phyloP scores from a whole-genome alignment of 768 basidiomycete genomes.

The Phlebiopsis gigantea region DNA sequence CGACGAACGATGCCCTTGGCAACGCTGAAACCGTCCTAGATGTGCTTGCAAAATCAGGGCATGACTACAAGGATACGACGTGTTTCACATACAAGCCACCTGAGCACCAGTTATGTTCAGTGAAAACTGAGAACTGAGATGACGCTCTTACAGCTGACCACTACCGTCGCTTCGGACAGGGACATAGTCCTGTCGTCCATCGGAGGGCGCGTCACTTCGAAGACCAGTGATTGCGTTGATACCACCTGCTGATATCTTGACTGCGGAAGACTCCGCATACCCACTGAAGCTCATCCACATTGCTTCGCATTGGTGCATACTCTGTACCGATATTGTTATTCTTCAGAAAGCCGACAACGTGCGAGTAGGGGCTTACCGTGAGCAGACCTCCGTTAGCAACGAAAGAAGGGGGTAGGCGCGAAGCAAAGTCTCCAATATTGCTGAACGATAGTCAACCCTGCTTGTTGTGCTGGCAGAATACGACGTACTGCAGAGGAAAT shows the following conservation, averaged over 20 bases:
- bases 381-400: slow-evolving; percentile 22
- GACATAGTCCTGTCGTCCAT: slow-evolving; percentile 24
- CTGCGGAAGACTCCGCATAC: slow-evolving; percentile 7
- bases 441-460: slow-evolving; percentile 10
- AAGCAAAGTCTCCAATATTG: slow-evolving; percentile 14
- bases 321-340: slow-evolving; percentile 6
- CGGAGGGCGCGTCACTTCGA: slow-evolving; percentile 10
- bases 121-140: too few species aligned
- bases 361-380: slow-evolving; percentile 15
- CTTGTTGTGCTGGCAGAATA: too few species aligned
- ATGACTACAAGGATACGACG: neutral
- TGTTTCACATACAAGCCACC: slow-evolving; percentile 4
- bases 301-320: slow-evolving; percentile 26
- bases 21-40: slow-evolving; percentile 23
- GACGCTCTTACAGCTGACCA: slow-evolving; percentile 18
- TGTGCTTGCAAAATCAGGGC: neutral
- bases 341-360: neutral
- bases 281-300: slow-evolving; percentile 25
- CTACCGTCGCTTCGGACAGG: slow-evolving; percentile 5
- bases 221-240: slow-evolving; percentile 25
- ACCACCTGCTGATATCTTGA: slow-evolving; percentile 27
- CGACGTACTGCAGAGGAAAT: slow-evolving; percentile 20
- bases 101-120: too few species aligned
- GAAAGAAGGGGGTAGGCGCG: slow-evolving; percentile 17
- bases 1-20: slow-evolving; percentile 21